Evolutionary conservation across 805 yeast species (phyloP), one percentile per base, ranked within the genome.

Genomic region (Cyberlindnera sargentensis): DNA sequence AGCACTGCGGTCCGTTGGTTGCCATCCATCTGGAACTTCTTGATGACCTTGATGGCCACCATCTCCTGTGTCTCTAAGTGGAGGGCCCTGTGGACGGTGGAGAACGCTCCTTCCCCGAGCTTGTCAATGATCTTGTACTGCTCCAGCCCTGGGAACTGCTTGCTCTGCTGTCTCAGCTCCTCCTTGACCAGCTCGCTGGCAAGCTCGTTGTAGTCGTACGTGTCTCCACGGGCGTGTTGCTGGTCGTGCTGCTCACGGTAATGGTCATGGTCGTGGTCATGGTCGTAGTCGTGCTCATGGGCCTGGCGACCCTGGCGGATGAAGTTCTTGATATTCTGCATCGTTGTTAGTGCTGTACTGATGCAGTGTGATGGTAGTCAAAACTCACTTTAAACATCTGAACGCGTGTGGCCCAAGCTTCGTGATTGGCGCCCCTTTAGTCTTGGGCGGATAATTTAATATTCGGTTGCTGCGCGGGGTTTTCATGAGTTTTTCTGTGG

Each of bases 71-170:
- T 58, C 8, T 51, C 51, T 3, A 64, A 50, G 52, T 82, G 81
- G 11, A 67, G 58, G 0, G 95, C 95, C 57, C 75, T 80, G 66
- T 80, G 86, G 4, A 91, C 98, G 9, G 76, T 73, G 3, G 95
- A 86, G 60, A 91, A 90, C 0, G 97, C 97, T 7, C 98, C 98
- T 57, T 84, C 90, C 1, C 93, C 91, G 15, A 84, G 65, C 46
- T 65, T 62, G 34, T 65, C 70, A 34, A 63, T 40, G 24, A 68
- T 48, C 31, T 54, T 55, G 47, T 68, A 68, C 3, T 50, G 42
- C n/a, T 53, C 56, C 28, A 62, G 37, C 3, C 62, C 64, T 2
- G 58, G 55, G 34, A 48, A 60, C 41, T 51, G 44, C 4, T 54
- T 24, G 33, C 43, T 44, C 39, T 55, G 53, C 8, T 52, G 20